phyloP scores from a whole-genome alignment of 352 stramenopile species.

The Thalassiosira livingstoniorum region DNA sequence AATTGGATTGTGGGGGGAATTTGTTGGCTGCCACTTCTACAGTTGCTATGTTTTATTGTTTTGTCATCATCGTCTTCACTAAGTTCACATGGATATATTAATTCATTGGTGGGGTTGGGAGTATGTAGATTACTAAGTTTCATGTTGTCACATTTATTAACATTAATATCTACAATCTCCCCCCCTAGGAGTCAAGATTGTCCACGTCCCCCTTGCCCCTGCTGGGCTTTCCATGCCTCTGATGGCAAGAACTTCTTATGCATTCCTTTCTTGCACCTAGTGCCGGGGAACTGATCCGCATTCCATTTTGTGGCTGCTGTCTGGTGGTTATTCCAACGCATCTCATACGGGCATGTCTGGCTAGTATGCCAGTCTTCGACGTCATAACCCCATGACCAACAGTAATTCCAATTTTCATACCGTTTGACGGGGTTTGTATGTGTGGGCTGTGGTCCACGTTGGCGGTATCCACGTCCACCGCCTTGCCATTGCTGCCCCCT shows the following conservation, averaged over 20 bases:
- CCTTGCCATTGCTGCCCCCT: background rate
- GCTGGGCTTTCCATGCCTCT: no score
- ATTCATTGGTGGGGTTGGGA: background rate
- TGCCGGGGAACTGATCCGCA: background rate
- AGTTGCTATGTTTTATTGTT: background rate
- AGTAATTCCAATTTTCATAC: background rate
- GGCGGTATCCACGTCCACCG: background rate
- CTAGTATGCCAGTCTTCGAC: conserved; percentile 4
- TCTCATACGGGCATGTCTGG: conserved; percentile 44
- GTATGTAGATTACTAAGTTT: background rate
- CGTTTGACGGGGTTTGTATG: background rate
- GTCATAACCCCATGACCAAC: conserved; percentile 7
- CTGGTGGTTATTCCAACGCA: background rate
- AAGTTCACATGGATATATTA: background rate
- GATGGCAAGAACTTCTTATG: background rate
- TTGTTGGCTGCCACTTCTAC: background rate
- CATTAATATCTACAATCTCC: no score
- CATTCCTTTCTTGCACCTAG: background rate
- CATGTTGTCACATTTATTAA: background rate
- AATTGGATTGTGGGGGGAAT: background rate
- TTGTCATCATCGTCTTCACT: background rate
- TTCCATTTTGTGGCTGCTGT: background rate
- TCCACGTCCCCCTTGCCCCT: background rate
- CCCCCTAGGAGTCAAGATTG: no score
- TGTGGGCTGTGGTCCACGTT: background rate